Evolutionary conservation across 1,284 basidiomycete genomes (phyloP).

Genomic region (Trichosporon ovoides): DNA sequence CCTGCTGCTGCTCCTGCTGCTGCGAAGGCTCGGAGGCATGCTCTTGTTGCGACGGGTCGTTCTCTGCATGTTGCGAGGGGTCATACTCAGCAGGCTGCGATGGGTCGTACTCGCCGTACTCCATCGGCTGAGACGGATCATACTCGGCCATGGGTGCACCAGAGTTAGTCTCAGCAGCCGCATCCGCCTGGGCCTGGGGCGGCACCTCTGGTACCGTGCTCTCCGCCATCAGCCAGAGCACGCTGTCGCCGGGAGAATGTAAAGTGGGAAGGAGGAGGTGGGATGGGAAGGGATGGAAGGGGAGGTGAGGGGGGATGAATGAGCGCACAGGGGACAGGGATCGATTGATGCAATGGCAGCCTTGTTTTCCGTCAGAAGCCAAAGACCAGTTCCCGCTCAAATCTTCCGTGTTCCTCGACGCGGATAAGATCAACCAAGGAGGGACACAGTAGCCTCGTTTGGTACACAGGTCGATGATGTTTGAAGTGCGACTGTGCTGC

Average conservation of each 20-base stretch:
- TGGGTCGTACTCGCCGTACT: constrained; percentile 11
- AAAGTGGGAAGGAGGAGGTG: background rate
- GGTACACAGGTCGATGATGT: background rate
- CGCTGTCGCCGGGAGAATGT: background rate
- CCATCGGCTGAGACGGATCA: constrained; percentile 5
- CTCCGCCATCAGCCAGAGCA: background rate
- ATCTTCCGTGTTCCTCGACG: background rate
- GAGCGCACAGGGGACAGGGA: background rate
- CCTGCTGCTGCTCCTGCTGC: background rate
- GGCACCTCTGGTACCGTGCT: background rate
- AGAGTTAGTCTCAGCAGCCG: constrained; percentile 3
- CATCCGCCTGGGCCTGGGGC: background rate
- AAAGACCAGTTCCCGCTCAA: background rate
- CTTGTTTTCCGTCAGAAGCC: background rate
- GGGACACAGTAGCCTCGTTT: background rate
- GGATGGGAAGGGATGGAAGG: background rate
- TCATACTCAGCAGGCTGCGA: constrained; percentile 10
- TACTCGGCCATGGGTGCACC: constrained; percentile 1
- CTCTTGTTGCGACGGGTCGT: constrained; percentile 3
- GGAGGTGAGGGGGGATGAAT: background rate
- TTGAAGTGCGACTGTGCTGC: constrained; percentile 6
- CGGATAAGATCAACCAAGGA: background rate
- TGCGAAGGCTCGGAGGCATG: background rate
- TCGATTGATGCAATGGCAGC: background rate
- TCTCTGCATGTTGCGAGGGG: constrained; percentile 4